Conservation (phyloP, 768 basidiomycete genomes). For the Pulveroboletus sp. region DNA sequence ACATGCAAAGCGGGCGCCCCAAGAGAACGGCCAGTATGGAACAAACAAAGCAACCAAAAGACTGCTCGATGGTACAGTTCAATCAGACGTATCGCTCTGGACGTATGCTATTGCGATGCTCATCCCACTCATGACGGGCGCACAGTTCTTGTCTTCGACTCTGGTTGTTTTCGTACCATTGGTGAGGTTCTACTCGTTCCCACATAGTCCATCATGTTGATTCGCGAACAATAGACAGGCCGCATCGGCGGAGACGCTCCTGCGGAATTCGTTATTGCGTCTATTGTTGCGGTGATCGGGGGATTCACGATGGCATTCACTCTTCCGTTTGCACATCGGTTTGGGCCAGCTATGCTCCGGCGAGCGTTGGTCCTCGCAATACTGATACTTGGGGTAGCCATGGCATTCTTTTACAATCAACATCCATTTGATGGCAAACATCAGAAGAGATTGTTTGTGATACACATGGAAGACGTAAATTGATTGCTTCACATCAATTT, state of each 20-base stretch:
- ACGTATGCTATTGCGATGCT: slow-evolving; percentile 63
- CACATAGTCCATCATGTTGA: slow-evolving; percentile 1
- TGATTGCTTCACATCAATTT: too few relatives aligned
- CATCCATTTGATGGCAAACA: slow-evolving; percentile 80
- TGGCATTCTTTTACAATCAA: slow-evolving; percentile 60
- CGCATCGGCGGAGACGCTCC: slow-evolving; percentile 81
- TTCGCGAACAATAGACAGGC: slow-evolving; percentile 56
- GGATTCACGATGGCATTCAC: slow-evolving; percentile 58
- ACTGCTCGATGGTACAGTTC: slow-evolving; percentile 4
- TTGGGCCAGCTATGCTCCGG: slow-evolving; percentile 42
- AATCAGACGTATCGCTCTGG: slow-evolving; percentile 47
- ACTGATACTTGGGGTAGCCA: slow-evolving; percentile 44
- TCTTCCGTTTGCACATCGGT: slow-evolving; percentile 74
- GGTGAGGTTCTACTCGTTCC: slow-evolving; percentile 36
- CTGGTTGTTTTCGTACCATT: slow-evolving; percentile 90
- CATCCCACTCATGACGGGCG: slow-evolving; percentile 54
- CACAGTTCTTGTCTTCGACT: slow-evolving; percentile 56
- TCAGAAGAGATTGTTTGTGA: slow-evolving; percentile 81
- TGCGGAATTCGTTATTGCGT: slow-evolving; percentile 84
- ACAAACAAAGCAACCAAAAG: background rate
- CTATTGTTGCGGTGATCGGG: slow-evolving; percentile 59
- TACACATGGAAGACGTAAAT: slow-evolving; percentile 84
- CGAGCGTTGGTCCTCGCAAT: slow-evolving; percentile 43
- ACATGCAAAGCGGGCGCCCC: background rate
- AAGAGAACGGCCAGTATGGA: slow-evolving; percentile 4